phyloP scores from a whole-genome alignment of 192 early-diverging fungal genomes.

The Coemansia sp. region DNA sequence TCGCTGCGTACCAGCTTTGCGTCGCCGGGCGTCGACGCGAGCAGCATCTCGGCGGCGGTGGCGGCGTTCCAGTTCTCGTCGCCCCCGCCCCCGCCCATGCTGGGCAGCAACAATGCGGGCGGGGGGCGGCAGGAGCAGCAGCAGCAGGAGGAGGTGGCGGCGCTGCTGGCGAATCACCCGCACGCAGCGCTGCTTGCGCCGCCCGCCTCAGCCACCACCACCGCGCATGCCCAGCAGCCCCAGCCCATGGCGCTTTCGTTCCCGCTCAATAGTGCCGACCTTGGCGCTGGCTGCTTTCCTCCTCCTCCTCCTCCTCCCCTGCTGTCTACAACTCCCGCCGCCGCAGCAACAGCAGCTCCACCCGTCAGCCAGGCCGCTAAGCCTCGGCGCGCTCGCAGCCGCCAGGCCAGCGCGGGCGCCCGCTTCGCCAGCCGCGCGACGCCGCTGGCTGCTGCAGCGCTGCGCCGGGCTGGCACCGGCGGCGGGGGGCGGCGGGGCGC shows the following conservation, averaged over 20 bases:
- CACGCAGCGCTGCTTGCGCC: background rate
- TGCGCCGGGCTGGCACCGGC: background rate
- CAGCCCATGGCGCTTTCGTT: background rate
- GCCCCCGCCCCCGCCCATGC: background rate
- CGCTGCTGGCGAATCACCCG: background rate
- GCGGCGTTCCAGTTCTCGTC: slow-evolving; percentile 48
- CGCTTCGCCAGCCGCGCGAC: background rate
- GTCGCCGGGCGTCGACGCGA: slow-evolving; percentile 16
- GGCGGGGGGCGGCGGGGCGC: background rate
- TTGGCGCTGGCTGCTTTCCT: background rate
- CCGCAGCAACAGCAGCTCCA: slow-evolving; percentile 4
- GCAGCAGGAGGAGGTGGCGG: background rate
- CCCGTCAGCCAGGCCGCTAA: background rate
- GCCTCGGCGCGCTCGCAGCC: background rate
- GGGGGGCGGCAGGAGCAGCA: slow-evolving; percentile 1
- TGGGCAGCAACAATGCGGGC: slow-evolving; percentile 1
- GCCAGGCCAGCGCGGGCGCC: background rate
- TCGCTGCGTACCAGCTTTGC: slow-evolving; percentile 13
- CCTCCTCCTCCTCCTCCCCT: background rate
- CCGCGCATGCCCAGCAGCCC: no score
- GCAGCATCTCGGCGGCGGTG: slow-evolving; percentile 17
- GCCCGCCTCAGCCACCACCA: background rate
- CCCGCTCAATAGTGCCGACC: background rate
- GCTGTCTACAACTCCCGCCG: background rate
- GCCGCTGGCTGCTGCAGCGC: slow-evolving; percentile 2